phyloP scores from a whole-genome alignment of 2,329 filamentous ascomycete genomes.

The Aureobasidium musti region DNA sequence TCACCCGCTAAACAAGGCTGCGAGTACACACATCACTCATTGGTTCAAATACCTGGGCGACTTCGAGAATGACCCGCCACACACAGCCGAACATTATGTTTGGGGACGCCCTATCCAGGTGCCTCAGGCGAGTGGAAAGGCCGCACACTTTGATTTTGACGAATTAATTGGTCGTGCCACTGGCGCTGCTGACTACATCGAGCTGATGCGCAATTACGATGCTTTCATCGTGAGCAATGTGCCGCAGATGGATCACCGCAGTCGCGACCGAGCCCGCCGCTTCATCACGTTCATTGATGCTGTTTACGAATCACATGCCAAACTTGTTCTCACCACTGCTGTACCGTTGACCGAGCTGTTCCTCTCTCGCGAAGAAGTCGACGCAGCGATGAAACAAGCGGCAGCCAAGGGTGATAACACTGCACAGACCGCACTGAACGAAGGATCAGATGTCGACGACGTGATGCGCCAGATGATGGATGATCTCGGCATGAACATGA shows the following conservation, averaged over 20 bases:
- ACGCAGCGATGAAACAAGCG: conserved; percentile 48
- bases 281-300: conserved; percentile 99
- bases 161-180: conserved; percentile 90
- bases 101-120: conserved; percentile 92
- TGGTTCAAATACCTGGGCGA: conserved; percentile 97
- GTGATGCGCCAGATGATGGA: conserved; percentile 82
- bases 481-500: conserved; percentile 81
- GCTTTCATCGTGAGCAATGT: conserved; percentile 90
- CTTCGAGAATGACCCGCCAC: conserved; percentile 71
- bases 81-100: conserved; percentile 75
- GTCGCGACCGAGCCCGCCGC: conserved; percentile 82
- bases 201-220: conserved; percentile 85
- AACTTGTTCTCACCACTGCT: conserved; percentile 87
- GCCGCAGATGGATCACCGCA: conserved; percentile 83
- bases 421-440: conserved; percentile 34
- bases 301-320: conserved; percentile 89
- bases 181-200: conserved; percentile 91
- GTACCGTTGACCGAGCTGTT: conserved; percentile 86
- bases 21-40: conserved; percentile 79
- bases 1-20: conserved; percentile 76
- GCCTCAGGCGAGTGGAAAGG: conserved; percentile 81
- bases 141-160: conserved; percentile 88
- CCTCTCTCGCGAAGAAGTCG: conserved; percentile 46
- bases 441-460: conserved; percentile 59
- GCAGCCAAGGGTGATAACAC: conserved; percentile 36